These are phyloP conservation scores for Dendrobium officinale DNA, from an alignment of 106 monocot genomes.

Conservation along the genomic window DNA sequence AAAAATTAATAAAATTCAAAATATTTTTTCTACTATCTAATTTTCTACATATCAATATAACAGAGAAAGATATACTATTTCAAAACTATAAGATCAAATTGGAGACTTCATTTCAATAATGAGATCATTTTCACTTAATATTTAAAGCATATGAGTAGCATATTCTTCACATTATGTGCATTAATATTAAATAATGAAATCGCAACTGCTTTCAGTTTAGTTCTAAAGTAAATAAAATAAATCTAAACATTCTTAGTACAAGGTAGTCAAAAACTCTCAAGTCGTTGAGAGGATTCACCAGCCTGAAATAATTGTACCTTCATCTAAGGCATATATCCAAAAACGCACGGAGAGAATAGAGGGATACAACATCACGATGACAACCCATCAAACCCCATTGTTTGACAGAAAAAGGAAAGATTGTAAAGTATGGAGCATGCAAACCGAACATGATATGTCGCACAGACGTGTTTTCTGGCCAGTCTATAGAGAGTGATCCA, in stretches of 20 bases:
- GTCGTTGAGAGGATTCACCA: neutral
- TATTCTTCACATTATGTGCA: neutral
- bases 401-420: neutral
- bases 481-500: too few species aligned
- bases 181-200: neutral
- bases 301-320: neutral
- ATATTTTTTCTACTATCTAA: too few species aligned
- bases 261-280: neutral
- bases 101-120: neutral
- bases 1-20: too few species aligned
- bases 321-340: neutral
- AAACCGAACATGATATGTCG: too few species aligned
- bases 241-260: neutral
- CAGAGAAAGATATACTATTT: neutral
- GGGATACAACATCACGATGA: neutral
- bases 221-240: neutral
- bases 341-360: neutral
- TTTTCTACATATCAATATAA: neutral
- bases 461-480: too few species aligned
- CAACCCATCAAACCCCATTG: neutral
- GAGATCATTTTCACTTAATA: neutral
- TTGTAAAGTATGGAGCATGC: neutral
- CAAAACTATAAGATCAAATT: neutral
- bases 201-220: neutral
- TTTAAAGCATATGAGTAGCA: neutral